A percentile compares a stretch with the other conserved stretches of the same genome.
Evolutionary conservation across 306 rosid genomes (phyloP).

Genomic region (Neltuma alba): DNA sequence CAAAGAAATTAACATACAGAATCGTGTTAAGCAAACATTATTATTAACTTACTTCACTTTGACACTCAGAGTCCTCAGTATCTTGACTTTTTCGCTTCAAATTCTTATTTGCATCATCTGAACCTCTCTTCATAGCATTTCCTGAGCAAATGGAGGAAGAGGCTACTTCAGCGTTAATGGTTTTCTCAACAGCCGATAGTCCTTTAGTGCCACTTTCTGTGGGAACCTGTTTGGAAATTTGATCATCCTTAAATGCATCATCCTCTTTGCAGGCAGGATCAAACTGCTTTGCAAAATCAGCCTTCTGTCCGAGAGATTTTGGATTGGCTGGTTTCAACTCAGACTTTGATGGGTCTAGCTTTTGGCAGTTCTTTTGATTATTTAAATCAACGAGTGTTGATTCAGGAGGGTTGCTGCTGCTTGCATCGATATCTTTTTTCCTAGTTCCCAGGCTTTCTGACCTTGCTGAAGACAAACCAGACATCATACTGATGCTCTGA

Average conservation of each 20-base stretch:
- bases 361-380: conserved; percentile 49
- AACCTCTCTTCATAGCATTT: conserved; percentile 65
- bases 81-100: conserved; percentile 80
- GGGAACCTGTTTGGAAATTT: conserved; percentile 42
- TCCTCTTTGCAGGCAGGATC: conserved; percentile 55
- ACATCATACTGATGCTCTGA: conserved; percentile 51
- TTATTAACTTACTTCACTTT: conserved; percentile 80
- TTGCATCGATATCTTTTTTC: conserved; percentile 47
- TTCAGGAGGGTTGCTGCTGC: conserved; percentile 46
- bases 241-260: conserved; percentile 50
- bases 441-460: conserved; percentile 40
- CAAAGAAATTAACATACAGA: conserved; percentile 25
- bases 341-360: conserved; percentile 49
- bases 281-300: conserved; percentile 45
- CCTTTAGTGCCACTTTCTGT: conserved; percentile 49
- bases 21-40: conserved; percentile 23
- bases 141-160: conserved; percentile 92
- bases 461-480: conserved; percentile 45
- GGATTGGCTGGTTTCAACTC: conserved; percentile 48
- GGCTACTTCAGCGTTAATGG: conserved; percentile 59
- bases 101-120: conserved; percentile 51
- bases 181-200: conserved; percentile 56
- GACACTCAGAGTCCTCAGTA: conserved; percentile 82
- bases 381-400: conserved; percentile 44
- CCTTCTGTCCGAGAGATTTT: conserved; percentile 54